Evolutionary conservation across 1,139 yeast species (phyloP).

Genomic region (Lodderomyces pseudojiufengensis): DNA sequence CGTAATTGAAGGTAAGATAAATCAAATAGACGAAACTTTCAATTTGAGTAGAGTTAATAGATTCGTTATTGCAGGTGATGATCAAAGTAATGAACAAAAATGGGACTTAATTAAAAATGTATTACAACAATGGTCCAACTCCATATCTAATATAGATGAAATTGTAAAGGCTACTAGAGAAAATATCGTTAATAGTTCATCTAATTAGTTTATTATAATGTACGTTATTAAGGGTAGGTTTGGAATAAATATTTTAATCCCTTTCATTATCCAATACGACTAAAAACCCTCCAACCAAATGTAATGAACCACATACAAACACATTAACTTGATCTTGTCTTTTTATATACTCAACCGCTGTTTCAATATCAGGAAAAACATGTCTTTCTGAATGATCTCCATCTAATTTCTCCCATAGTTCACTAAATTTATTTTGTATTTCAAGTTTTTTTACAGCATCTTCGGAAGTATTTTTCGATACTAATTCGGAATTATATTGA

Average conservation of each 20-base stretch:
- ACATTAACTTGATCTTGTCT: conserved; percentile 53
- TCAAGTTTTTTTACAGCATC: conserved; percentile 71
- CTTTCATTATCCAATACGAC: conserved; percentile 67
- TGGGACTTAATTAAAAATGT: conserved; percentile 37
- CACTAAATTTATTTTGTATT: conserved; percentile 76
- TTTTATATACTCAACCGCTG: conserved; percentile 56
- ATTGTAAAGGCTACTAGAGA: conserved; percentile 46
- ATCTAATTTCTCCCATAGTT: conserved; percentile 63
- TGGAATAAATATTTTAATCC: conserved; percentile 17
- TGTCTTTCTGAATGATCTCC: conserved; percentile 27
- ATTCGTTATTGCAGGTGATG: conserved; percentile 40
- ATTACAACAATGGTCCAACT: conserved; percentile 38
- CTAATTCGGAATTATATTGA: conserved; percentile 72
- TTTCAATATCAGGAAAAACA: conserved; percentile 73
- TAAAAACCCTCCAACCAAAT: conserved; percentile 88
- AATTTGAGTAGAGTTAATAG: conserved; percentile 42
- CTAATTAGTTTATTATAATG: conserved; percentile 5
- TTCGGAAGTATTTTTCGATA: conserved; percentile 77
- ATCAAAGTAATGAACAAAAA: conserved; percentile 29
- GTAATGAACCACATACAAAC: conserved; percentile 91
- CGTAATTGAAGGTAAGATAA: conserved; percentile 46
- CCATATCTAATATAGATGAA: conserved; percentile 41
- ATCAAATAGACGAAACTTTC: conserved; percentile 44
- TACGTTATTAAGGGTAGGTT: neutral
- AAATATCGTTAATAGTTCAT: conserved; percentile 32